Evolutionary conservation across 495 filamentous ascomycete genomes (phyloP), one percentile per base, ranked within the genome.

Genomic region (Aspergillus asperescens): DNA sequence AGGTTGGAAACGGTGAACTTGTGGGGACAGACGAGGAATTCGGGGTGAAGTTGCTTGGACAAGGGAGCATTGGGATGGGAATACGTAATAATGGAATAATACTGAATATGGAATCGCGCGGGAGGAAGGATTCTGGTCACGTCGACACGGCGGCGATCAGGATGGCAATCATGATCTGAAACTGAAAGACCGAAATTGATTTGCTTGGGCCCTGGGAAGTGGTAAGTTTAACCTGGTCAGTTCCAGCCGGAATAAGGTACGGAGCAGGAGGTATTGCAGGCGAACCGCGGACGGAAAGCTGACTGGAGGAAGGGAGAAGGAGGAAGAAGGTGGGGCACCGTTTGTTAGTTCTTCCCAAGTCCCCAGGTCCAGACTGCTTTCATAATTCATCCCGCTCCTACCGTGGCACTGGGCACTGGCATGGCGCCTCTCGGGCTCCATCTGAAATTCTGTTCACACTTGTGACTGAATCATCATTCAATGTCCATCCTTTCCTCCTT

Each of bases 1-100:
- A 55, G 55, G 58, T 55, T 64, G 58, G 54, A 60, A 62, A 64
- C 58, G 61, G 61, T 60, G 61, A 64, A 64, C 61, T 58, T 64
- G 61, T 64, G 61, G 61, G 56, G 61, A 63, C 52, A 18, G 49
- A 47, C 44, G n/a, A n/a, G n/a, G n/a, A n/a, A n/a, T n/a, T n/a
- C n/a, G n/a, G n/a, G n/a, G n/a, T n/a, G n/a, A n/a, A n/a, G n/a
- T n/a, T n/a, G n/a, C n/a, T n/a, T n/a, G 55, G 50, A 51, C 31
- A 50, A 54, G 40, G 49, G 48, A 20, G 28, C 27, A 15, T 29
- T 8, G 45, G 1, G 49, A 23, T 18, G 22, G 16, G 29, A 35
- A 27, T 53, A 53, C 50, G 49, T 56, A 62, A 62, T 50, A 43
- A 48, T 47, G 27, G 39, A 55, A 39, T 18, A 34, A 40, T 40